Evolutionary conservation across 768 basidiomycete genomes (phyloP).

Genomic region (Exsudoporus frostii): DNA sequence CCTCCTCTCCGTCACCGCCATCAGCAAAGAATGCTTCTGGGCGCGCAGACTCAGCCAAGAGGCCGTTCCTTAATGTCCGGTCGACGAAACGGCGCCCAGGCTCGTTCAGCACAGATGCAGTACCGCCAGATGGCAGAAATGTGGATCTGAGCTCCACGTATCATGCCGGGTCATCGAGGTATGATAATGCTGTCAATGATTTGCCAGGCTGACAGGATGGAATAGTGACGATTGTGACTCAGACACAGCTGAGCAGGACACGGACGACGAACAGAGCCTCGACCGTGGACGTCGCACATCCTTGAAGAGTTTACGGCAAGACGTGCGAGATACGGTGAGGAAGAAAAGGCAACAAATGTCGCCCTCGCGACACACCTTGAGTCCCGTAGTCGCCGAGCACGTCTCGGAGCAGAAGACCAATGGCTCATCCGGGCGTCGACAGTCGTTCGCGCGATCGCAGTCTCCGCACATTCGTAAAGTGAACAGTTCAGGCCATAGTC

Average conservation of each 20-base stretch:
- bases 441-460: conserved; percentile 67
- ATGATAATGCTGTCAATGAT: conserved; percentile 18
- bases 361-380: conserved; percentile 25
- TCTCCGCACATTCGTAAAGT: conserved; percentile 52
- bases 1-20: conserved; percentile 74
- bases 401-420: conserved; percentile 33
- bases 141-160: conserved; percentile 85
- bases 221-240: conserved; percentile 47
- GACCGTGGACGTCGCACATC: conserved; percentile 45
- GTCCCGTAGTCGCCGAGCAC: conserved; percentile 23
- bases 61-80: conserved; percentile 32
- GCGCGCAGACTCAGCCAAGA: conserved; percentile 47
- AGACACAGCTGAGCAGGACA: conserved; percentile 56
- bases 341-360: conserved; percentile 29
- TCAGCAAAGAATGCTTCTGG: conserved; percentile 49
- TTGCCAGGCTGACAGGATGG: conserved; percentile 19
- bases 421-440: conserved; percentile 36
- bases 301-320: conserved; percentile 28
- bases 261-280: conserved; percentile 45
- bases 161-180: conserved; percentile 83
- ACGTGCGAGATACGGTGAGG: conserved; percentile 23
- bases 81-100: conserved; percentile 25
- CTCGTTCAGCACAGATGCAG: conserved; percentile 19
- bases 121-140: conserved; percentile 29
- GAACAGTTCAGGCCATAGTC: conserved; percentile 33